Conservation (phyloP, 164 flowering plant genomes). For the Vitis vinifera region DNA sequence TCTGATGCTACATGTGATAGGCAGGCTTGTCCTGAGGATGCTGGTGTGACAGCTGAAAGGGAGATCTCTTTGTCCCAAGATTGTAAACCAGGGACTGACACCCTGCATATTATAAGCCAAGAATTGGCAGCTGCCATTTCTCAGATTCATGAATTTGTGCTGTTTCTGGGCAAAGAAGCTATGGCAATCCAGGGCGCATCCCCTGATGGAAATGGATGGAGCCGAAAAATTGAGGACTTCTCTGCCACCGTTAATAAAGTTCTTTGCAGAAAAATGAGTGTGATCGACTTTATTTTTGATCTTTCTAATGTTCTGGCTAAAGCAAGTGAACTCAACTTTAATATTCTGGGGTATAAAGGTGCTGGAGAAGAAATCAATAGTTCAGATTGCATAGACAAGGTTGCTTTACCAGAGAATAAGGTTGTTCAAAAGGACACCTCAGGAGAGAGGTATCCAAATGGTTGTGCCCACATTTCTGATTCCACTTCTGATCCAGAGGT, state of each 20-base stretch:
- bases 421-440: conserved; percentile 36
- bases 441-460: conserved; percentile 54
- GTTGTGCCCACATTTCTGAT: conserved; percentile 49
- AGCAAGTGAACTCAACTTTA: conserved; percentile 56
- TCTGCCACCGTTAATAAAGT: conserved; percentile 47
- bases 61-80: conserved; percentile 28
- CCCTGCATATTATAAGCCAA: conserved; percentile 15
- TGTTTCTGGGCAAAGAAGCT: conserved; percentile 69
- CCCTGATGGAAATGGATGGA: conserved; percentile 38
- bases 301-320: conserved; percentile 66
- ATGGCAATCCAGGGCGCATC: conserved; percentile 35
- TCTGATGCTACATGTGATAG: conserved; percentile 26
- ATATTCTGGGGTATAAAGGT: conserved; percentile 47
- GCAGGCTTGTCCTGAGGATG: conserved; percentile 33
- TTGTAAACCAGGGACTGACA: conserved; percentile 15
- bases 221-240: conserved; percentile 50
- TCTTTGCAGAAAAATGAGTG: conserved; percentile 27
- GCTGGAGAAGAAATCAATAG: conserved; percentile 50
- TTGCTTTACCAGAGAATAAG: conserved; percentile 76
- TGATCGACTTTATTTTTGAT: conserved; percentile 58
- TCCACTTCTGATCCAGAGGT: conserved; percentile 60
- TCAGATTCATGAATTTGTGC: conserved; percentile 66
- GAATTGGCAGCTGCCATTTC: conserved; percentile 59
- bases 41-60: conserved; percentile 26
- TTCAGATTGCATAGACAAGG: conserved; percentile 86